Evolutionary conservation across 805 yeast genomes (phyloP).

Genomic region (Schwanniomyces pseudopolymorphus): DNA sequence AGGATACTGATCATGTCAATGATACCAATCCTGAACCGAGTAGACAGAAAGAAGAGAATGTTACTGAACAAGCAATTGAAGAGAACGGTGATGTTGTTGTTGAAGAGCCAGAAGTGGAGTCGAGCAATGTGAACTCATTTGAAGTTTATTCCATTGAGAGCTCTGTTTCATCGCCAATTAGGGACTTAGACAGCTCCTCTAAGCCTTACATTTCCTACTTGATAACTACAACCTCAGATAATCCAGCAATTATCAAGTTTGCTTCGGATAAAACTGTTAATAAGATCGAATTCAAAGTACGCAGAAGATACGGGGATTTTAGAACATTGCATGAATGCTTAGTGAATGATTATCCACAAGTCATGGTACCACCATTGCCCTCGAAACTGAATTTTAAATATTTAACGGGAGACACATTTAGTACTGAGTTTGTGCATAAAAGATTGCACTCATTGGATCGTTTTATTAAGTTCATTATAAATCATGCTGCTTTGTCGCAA

Average conservation of each 20-base stretch:
- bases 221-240: constrained; percentile 60
- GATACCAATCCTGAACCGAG: not conserved
- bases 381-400: constrained; percentile 90
- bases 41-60: not conserved
- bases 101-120: constrained; percentile 6
- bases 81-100: constrained; percentile 7
- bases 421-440: constrained; percentile 77
- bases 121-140: constrained; percentile 5
- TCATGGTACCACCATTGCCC: constrained; percentile 90
- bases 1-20: not conserved
- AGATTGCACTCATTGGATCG: constrained; percentile 78
- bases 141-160: constrained; percentile 19
- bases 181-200: constrained; percentile 67
- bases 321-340: constrained; percentile 73
- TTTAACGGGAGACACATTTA: constrained; percentile 89
- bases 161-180: constrained; percentile 59
- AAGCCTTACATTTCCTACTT: constrained; percentile 76
- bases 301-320: constrained; percentile 88
- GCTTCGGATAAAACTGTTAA: constrained; percentile 14
- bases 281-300: constrained; percentile 44
- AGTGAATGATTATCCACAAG: constrained; percentile 75
- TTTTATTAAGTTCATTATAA: constrained; percentile 68
- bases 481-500: constrained; percentile 69
- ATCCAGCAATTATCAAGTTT: constrained; percentile 51
- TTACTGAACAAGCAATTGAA: not conserved